phyloP scores from a whole-genome alignment of 176 grass and related monocot species.

The Juncus effusus region DNA sequence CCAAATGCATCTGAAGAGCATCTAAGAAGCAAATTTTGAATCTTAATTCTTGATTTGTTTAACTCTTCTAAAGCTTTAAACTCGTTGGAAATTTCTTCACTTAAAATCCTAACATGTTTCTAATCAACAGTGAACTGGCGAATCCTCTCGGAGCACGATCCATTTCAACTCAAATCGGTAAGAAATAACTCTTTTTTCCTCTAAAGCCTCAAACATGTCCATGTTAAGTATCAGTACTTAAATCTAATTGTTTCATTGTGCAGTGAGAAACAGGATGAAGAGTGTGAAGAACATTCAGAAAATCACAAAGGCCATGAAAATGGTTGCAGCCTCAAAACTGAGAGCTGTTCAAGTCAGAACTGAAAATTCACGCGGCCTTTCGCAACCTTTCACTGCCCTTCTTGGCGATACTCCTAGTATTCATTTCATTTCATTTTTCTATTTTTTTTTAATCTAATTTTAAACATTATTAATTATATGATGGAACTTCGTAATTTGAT shows the following conservation, averaged over 20 bases:
- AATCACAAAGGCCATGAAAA: constrained; percentile 99
- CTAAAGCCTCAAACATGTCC: background rate
- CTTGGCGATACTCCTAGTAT: constrained; percentile 87
- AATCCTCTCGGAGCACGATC: constrained; percentile 48
- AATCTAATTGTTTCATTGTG: background rate
- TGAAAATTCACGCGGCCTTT: constrained; percentile 88
- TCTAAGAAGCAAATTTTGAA: too few species aligned
- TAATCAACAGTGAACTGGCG: constrained; percentile 46
- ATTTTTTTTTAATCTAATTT: background rate
- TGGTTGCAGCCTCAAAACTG: constrained; percentile 96
- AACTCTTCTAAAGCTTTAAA: background rate
- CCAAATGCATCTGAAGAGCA: too few species aligned
- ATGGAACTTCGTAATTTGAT: background rate
- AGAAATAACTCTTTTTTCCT: constrained; percentile 15
- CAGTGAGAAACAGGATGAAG: constrained; percentile 95
- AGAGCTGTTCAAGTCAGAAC: constrained; percentile 80
- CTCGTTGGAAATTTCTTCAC: background rate
- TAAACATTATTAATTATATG: background rate
- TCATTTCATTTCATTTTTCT: constrained; percentile 16
- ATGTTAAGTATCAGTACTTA: background rate
- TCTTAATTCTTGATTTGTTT: too few species aligned
- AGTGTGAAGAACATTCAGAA: constrained; percentile 97
- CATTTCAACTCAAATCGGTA: constrained; percentile 84
- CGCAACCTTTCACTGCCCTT: constrained; percentile 90
- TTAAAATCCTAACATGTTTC: constrained; percentile 7